Conservation (phyloP, 805 yeast species). For the Yamadazyma sp. region DNA sequence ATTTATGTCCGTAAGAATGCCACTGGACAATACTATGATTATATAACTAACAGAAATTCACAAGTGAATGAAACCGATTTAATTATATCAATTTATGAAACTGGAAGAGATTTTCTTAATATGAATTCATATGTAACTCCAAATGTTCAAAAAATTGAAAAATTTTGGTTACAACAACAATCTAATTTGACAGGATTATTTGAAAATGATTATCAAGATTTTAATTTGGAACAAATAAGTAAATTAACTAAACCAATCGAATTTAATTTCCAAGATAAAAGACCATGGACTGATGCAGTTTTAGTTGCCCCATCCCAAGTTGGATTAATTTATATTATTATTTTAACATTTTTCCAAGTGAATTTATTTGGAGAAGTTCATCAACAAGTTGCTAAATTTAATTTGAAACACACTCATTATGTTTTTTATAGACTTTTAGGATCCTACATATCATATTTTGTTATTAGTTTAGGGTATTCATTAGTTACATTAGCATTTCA, state of each 20-base stretch:
- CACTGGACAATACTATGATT: slow-evolving; percentile 34
- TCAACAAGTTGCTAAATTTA: slow-evolving; percentile 40
- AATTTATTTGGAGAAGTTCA: slow-evolving; percentile 58
- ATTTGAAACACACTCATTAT: slow-evolving; percentile 43
- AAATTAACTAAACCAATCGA: slow-evolving; percentile 29
- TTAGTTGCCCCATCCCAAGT: slow-evolving; percentile 68
- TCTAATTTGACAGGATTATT: slow-evolving; percentile 20
- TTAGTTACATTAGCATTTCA: slow-evolving; percentile 68
- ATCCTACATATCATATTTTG: slow-evolving; percentile 51
- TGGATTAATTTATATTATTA: slow-evolving; percentile 69
- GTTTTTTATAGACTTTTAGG: slow-evolving; percentile 50
- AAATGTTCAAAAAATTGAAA: slow-evolving; percentile 35
- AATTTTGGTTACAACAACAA: slow-evolving; percentile 24
- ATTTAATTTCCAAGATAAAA: slow-evolving; percentile 40
- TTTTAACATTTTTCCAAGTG: slow-evolving; percentile 70
- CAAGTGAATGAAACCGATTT: slow-evolving; percentile 25
- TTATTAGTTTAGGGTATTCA: slow-evolving; percentile 57
- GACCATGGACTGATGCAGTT: slow-evolving; percentile 50
- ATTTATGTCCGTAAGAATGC: slow-evolving; percentile 52
- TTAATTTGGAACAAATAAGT: slow-evolving; percentile 14
- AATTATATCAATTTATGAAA: slow-evolving; percentile 49
- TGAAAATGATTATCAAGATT: slow-evolving; percentile 1
- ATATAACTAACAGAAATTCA: slow-evolving; percentile 35
- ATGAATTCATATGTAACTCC: slow-evolving; percentile 44
- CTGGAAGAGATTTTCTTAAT: slow-evolving; percentile 59